Base-by-base conservation (phyloP, 1,139 yeast species). In the Sugiyamaella pinicola region DNA sequence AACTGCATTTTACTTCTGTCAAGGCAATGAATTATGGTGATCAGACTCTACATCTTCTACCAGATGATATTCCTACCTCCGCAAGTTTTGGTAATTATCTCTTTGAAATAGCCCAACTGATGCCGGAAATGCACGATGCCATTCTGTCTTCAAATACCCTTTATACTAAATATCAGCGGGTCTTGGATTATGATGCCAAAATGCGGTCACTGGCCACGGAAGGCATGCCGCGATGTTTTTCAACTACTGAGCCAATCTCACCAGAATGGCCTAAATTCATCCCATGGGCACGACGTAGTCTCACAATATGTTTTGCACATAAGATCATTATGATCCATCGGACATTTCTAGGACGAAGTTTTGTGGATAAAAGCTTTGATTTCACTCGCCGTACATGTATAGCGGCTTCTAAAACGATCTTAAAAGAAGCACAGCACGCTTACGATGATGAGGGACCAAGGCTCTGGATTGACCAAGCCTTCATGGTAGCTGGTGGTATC, bases 211-310 rank as follows among this genome's bases (percentile, higher is more conserved):
- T 31, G 17, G 35, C 35, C 12, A 17, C n/a, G 8, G 35, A 31
- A n/a, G 35, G 13, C 17, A 31, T 31, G 17, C 35, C 35, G 17
- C 35, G 35, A 31, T 31, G 35, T 13, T 31, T 31, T n/a, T 31
- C 35, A 12, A 31, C 35, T 3, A 12, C 35, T 3, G 35, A 31
- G 17, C 35, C 35, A 8, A 31, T 31, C 13, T n/a, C 15, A 12
- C 35, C 35, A 6, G 35, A 31, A 7, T 31, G 35, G 35, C 35
- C 35, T n/a, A 31, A 31, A 31, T 31, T 31, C n/a, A 31, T 31
- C 35, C 35, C 35, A 3, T 31, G 35, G 35, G 35, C 35, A 13
- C 12, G 35, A n/a, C 35, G 35, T n/a, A 31, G 35, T 31, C 17
- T 31, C 17, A 31, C 35, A 31, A 31, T 31, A 31, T 31, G 35